Conservation (phyloP, 306 rosid species). For the Amphicarpaea edgeworthii region DNA sequence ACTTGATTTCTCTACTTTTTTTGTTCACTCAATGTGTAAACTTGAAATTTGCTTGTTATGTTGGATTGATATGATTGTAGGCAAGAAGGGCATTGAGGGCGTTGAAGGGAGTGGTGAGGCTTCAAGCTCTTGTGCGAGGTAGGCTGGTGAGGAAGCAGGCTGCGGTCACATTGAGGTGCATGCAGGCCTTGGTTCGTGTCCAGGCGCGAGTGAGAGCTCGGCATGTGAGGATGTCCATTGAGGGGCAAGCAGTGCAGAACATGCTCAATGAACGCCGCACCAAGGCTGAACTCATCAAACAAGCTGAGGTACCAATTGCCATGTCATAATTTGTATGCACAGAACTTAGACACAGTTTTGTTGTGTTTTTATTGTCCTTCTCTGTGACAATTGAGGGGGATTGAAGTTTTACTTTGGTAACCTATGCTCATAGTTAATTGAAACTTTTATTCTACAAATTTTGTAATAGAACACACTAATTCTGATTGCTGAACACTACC, state of each 20-base stretch:
- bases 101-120: conserved; percentile 92
- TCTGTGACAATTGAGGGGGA: too few relatives aligned
- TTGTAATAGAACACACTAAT: not conserved
- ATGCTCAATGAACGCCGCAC: conserved; percentile 67
- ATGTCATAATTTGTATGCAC: too few relatives aligned
- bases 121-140: conserved; percentile 92
- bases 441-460: not conserved
- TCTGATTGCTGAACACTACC: not conserved
- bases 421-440: not conserved
- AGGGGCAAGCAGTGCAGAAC: conserved; percentile 87
- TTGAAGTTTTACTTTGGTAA: not conserved
- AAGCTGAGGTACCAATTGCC: conserved; percentile 84
- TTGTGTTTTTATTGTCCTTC: not conserved
- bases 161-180: conserved; percentile 89
- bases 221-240: conserved; percentile 80
- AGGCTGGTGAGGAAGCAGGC: conserved; percentile 91
- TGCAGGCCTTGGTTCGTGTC: conserved; percentile 95
- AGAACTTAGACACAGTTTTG: not conserved
- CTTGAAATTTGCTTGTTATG: too few relatives aligned
- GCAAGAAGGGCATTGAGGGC: conserved; percentile 93
- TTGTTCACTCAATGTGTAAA: too few relatives aligned
- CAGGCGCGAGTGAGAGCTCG: conserved; percentile 92
- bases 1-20: too few relatives aligned
- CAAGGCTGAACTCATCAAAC: conserved; percentile 69
- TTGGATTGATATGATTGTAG: conserved; percentile 41